Evolutionary conservation across 352 stramenopile species (phyloP).

Genomic region (Phytophthora cactorum): DNA sequence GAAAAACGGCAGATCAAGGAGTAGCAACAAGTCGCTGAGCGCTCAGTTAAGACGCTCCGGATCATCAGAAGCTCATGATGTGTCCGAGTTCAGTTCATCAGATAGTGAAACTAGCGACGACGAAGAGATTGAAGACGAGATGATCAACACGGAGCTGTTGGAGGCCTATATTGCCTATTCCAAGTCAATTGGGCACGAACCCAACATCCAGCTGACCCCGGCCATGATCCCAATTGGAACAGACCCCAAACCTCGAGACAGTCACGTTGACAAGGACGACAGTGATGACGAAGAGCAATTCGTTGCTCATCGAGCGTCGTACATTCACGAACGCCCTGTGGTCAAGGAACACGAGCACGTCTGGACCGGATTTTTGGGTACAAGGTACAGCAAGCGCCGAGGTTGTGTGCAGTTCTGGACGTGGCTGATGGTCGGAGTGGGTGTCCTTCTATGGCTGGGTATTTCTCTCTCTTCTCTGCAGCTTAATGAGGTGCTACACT

Average conservation of each 20-base stretch:
- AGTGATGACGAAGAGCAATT: slow-evolving; percentile 46
- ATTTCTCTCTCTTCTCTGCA: slow-evolving; percentile 44
- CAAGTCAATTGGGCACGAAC: slow-evolving; percentile 85
- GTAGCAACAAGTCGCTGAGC: slow-evolving; percentile 20
- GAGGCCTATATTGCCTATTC: slow-evolving; percentile 96
- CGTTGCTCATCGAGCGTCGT: slow-evolving; percentile 30
- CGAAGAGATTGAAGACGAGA: slow-evolving; percentile 36
- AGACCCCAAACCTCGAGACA: slow-evolving; percentile 40
- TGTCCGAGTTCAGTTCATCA: slow-evolving; percentile 82
- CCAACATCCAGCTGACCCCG: slow-evolving; percentile 84
- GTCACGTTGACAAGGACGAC: slow-evolving; percentile 71
- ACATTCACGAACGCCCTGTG: slow-evolving; percentile 44
- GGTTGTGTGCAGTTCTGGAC: slow-evolving; percentile 45
- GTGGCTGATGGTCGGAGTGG: slow-evolving; percentile 46
- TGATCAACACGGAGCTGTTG: slow-evolving; percentile 93
- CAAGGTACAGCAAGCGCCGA: slow-evolving; percentile 44
- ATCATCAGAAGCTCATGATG: slow-evolving; percentile 29
- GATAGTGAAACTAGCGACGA: slow-evolving; percentile 47
- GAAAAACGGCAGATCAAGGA: slow-evolving; percentile 25
- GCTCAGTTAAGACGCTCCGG: slow-evolving; percentile 28
- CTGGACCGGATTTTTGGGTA: slow-evolving; percentile 60
- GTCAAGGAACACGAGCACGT: slow-evolving; percentile 44
- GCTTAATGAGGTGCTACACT: slow-evolving; percentile 68
- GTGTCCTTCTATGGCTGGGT: slow-evolving; percentile 36
- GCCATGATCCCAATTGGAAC: slow-evolving; percentile 47